Conservation (phyloP, 306 rosid species). For the Potentilla sterilis region DNA sequence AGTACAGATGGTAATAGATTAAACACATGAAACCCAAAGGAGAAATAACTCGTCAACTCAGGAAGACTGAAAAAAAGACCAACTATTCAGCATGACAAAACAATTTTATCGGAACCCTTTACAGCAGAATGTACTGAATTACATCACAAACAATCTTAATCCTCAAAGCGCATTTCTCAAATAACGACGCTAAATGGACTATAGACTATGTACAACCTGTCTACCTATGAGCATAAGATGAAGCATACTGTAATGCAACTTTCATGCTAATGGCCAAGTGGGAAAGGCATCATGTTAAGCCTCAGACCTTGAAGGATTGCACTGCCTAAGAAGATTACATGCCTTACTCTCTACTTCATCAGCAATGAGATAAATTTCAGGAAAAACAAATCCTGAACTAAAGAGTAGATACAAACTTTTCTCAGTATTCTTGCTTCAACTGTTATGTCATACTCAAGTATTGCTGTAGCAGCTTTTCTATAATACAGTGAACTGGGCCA, state of each 20-base stretch:
- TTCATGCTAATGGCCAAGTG: not conserved
- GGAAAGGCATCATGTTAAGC: not conserved
- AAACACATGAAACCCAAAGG: too few species aligned
- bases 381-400: too few species aligned
- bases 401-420: not conserved
- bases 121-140: not conserved
- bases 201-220: not conserved
- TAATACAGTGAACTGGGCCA: slow-evolving; percentile 28
- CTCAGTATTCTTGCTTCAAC: slow-evolving; percentile 40
- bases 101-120: not conserved
- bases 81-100: not conserved
- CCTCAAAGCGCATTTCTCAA: not conserved
- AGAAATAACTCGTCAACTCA: not conserved
- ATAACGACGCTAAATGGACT: not conserved
- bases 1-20: too few species aligned
- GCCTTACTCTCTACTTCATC: not conserved
- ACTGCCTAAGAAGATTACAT: not conserved
- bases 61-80: not conserved
- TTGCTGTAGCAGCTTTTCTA: slow-evolving; percentile 47
- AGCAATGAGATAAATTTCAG: not conserved
- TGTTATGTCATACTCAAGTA: slow-evolving; percentile 47
- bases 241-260: not conserved
- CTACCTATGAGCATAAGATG: not conserved
- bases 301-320: not conserved
- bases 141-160: not conserved